phyloP scores from a whole-genome alignment of 1,284 basidiomycete genomes.

The Cutaneotrichosporon cavernicola region DNA sequence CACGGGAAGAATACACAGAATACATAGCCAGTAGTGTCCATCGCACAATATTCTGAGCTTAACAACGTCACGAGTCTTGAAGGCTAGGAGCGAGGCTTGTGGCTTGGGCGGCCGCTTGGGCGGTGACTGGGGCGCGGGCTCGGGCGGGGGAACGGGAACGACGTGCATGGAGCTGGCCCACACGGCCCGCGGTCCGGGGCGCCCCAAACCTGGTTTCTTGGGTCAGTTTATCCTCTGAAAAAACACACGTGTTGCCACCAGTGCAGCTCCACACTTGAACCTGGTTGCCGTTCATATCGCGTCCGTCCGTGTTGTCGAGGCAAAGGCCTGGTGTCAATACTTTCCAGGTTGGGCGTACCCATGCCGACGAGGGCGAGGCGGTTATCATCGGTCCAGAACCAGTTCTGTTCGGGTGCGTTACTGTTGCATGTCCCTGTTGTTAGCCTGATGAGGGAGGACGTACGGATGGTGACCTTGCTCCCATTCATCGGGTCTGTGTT shows the following conservation, averaged over 20 bases:
- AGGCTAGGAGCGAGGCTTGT: background rate
- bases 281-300: background rate
- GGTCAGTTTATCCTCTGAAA: constrained; percentile 26
- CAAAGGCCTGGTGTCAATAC: background rate
- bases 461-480: constrained; percentile 17
- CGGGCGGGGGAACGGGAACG: background rate
- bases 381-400: constrained; percentile 21
- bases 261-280: constrained; percentile 23
- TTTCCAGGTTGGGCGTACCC: background rate
- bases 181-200: background rate
- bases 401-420: constrained; percentile 20
- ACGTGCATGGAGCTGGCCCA: background rate
- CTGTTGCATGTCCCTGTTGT: constrained; percentile 17
- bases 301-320: constrained; percentile 4
- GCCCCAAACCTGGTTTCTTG: constrained; percentile 24
- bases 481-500: constrained; percentile 18
- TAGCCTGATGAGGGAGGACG: background rate
- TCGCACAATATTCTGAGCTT: too few relatives aligned
- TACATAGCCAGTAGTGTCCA: too few relatives aligned
- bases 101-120: background rate
- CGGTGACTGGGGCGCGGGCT: background rate
- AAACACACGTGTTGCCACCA: constrained; percentile 18
- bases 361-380: constrained; percentile 7
- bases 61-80: background rate
- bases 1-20: too few relatives aligned